Percentiles rank a stretch among this genome's conserved stretches.
phyloP scores from a whole-genome alignment of 2,329 filamentous ascomycete genomes.

The Aureobasidium pullulans region DNA sequence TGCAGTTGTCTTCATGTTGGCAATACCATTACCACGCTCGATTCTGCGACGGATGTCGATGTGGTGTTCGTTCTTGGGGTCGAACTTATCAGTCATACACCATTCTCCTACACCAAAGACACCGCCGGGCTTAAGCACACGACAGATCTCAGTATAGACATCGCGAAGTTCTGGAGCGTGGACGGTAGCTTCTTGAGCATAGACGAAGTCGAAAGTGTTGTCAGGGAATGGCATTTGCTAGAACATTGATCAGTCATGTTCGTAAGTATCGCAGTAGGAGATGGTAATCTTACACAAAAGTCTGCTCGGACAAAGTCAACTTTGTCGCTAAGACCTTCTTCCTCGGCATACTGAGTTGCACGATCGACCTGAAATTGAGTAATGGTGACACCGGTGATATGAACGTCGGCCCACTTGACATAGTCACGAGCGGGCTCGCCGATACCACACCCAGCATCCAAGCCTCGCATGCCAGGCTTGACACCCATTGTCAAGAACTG shows the following conservation, averaged over 20 bases:
- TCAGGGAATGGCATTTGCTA: constrained; percentile 91
- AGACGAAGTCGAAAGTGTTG: constrained; percentile 87
- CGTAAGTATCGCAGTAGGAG: neutral
- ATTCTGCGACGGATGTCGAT: constrained; percentile 91
- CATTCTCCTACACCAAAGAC: constrained; percentile 96
- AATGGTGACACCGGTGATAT: constrained; percentile 92
- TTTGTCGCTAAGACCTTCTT: constrained; percentile 73
- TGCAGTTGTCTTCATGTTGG: constrained; percentile 86
- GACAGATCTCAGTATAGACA: constrained; percentile 90
- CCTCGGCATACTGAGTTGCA: constrained; percentile 71
- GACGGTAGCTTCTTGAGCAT: constrained; percentile 93
- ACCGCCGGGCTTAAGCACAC: constrained; percentile 93
- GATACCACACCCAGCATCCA: constrained; percentile 95
- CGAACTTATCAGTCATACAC: constrained; percentile 95
- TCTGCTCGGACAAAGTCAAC: constrained; percentile 63
- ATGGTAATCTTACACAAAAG: neutral
- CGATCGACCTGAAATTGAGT: constrained; percentile 98
- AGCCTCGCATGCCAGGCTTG: constrained; percentile 75
- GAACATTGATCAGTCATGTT: constrained; percentile 6
- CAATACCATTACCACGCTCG: constrained; percentile 92
- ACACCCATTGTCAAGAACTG: constrained; percentile 83
- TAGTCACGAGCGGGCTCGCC: constrained; percentile 93
- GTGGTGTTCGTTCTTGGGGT: constrained; percentile 79
- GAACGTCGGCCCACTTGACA: constrained; percentile 83
- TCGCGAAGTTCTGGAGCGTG: constrained; percentile 86